Evolutionary conservation across 331 rosid genomes (phyloP), one percentile per base, ranked within the genome.

Genomic region (Cydonia oblonga): DNA sequence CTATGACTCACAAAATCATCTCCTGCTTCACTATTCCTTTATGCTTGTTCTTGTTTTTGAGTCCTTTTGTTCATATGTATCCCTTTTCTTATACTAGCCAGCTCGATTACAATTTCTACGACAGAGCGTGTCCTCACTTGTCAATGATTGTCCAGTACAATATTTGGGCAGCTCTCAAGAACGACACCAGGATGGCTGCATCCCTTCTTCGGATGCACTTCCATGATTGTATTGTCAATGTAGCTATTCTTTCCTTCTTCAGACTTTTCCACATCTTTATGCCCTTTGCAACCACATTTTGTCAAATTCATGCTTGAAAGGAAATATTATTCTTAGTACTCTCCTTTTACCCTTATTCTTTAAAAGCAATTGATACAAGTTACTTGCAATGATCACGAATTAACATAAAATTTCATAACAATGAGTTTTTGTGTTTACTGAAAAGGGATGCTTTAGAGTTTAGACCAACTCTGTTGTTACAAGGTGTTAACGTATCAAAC

Each of bases 131-230:
- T 78, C 96, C 97, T n/a, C 64, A 11, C 35, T 68, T 91, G 74
- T 56, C 57, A 0, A 63, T n/a, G 76, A 88, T 84, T 56, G 88
- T 90, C 49, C 40, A 76, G 71, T 65, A 22, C 74, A 70, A 78
- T 32, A 77, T 89, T 53, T 72, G 80, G 92, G 75, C 79, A 6
- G 92, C 91, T 38, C 19, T 85, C 18, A 69, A 26, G 51, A 81
- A 74, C 9, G 97, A 89, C 76, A 23, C 78, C 70, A 84, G 96
- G 65, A 87, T 91, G 75, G 87, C 91, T 2, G 97, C 92, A 1
- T 91, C 97, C 67, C 82, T 91, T 25, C 90, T 91, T 77, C 96
- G 92, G 24, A 26, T 91, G 86, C 89, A 85, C 62, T 91, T 91
- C 23, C 97, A 91, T 7, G 96, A 91, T 35, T 91, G 97, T 76